These are phyloP conservation scores for Penicillium sp. DNA, from an alignment of 2,329 filamentous ascomycete genomes.

Conservation along the genomic window DNA sequence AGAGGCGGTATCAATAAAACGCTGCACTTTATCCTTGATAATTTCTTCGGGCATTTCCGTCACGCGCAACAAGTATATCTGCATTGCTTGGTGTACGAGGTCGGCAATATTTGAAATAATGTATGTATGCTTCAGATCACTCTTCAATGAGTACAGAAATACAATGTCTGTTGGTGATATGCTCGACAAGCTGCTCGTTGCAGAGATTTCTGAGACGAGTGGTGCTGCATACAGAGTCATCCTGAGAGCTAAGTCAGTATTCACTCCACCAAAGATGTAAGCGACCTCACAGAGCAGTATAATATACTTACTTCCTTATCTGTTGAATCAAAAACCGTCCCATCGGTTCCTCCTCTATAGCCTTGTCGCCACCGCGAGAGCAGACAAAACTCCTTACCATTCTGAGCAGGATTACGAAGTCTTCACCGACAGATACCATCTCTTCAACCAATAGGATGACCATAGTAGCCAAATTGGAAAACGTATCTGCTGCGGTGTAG, in stretches of 20 bases:
- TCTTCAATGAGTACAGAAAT: conserved; percentile 11
- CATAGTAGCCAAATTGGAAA: conserved; percentile 13
- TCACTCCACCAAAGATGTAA: too few species aligned
- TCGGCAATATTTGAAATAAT: conserved; percentile 8
- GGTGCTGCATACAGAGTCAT: conserved; percentile 17
- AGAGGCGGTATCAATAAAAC: conserved; percentile 1
- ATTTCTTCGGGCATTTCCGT: neutral
- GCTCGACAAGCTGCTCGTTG: neutral
- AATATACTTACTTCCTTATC: neutral
- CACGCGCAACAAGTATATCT: conserved; percentile 12
- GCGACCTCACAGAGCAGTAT: neutral
- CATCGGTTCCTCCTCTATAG: conserved; percentile 7
- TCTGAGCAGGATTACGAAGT: conserved; percentile 16
- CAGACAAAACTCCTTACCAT: conserved; percentile 16
- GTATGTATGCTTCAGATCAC: neutral
- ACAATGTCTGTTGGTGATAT: conserved; percentile 8
- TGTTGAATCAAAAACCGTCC: neutral
- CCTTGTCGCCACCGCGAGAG: conserved; percentile 7
- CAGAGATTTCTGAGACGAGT: conserved; percentile 5
- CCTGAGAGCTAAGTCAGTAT: neutral
- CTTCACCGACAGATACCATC: conserved; percentile 15
- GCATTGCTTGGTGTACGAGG: conserved; percentile 11
- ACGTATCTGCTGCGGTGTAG: neutral
- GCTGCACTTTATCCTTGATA: neutral
- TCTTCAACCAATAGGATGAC: conserved; percentile 14